Percentiles rank a stretch among this genome's conserved stretches.
These are phyloP conservation scores for Trichoderma simmonsii DNA, from an alignment of 2,329 filamentous ascomycete species.

Conservation along the genomic window DNA sequence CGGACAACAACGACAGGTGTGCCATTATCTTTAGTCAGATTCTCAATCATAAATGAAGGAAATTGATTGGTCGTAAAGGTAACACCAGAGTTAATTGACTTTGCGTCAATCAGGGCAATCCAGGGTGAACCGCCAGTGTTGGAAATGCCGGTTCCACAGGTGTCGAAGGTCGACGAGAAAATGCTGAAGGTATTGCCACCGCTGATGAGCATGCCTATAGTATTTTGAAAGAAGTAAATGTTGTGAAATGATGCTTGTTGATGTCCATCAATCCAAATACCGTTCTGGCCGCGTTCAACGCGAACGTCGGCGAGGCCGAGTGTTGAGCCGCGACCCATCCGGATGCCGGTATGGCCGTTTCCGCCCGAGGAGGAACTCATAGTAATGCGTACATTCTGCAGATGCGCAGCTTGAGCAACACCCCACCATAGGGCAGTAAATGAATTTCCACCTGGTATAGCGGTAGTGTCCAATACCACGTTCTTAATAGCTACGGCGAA, in stretches of 20 bases:
- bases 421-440: slow-evolving; percentile 45
- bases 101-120: slow-evolving; percentile 41
- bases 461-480: slow-evolving; percentile 41
- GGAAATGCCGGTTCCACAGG: slow-evolving; percentile 35
- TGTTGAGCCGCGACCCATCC: slow-evolving; percentile 40
- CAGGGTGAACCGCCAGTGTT: slow-evolving; percentile 39
- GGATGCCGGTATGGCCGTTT: slow-evolving; percentile 41
- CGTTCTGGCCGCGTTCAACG: slow-evolving; percentile 41
- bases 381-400: slow-evolving; percentile 43
- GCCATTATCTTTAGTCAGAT: slow-evolving; percentile 40
- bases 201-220: slow-evolving; percentile 32
- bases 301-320: slow-evolving; percentile 41
- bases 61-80: slow-evolving; percentile 37
- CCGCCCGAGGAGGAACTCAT: slow-evolving; percentile 37
- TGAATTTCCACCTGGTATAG: slow-evolving; percentile 30
- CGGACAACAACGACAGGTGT: slow-evolving; percentile 36
- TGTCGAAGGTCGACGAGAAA: slow-evolving; percentile 40
- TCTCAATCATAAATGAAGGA: slow-evolving; percentile 44
- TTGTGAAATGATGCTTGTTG: slow-evolving; percentile 44
- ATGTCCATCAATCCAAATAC: slow-evolving; percentile 42
- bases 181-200: slow-evolving; percentile 40
- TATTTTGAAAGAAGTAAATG: slow-evolving; percentile 43
- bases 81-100: slow-evolving; percentile 41
- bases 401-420: slow-evolving; percentile 42
- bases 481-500: slow-evolving; percentile 45